Percentiles rank a stretch among this genome's conserved stretches.
These are phyloP conservation scores for Orobanche coerulescens DNA, from an alignment of 257 asterid species.

Conservation along the genomic window DNA sequence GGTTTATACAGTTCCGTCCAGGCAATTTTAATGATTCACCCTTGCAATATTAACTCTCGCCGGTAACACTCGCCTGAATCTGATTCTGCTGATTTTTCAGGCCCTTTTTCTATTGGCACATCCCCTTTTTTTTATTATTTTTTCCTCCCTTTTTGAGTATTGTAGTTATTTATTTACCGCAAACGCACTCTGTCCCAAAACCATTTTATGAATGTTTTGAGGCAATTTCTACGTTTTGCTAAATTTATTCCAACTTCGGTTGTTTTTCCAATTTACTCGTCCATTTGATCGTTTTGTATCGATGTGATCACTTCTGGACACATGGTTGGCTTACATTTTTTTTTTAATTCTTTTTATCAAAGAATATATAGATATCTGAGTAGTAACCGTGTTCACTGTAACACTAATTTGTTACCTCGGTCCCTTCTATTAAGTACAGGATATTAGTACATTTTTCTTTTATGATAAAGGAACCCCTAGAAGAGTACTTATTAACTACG, in stretches of 20 bases:
- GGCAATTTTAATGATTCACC: slow-evolving; percentile 27
- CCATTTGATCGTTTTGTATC: slow-evolving; percentile 15
- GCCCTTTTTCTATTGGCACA: slow-evolving; percentile 41
- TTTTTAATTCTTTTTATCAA: too few relatives aligned
- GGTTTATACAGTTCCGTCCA: slow-evolving; percentile 22
- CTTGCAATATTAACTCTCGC: slow-evolving; percentile 49
- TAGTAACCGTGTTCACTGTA: too few relatives aligned
- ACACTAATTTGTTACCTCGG: too few relatives aligned
- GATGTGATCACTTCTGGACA: slow-evolving; percentile 28
- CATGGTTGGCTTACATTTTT: slow-evolving; percentile 39
- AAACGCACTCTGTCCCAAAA: slow-evolving; percentile 61
- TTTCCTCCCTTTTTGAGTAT: neutral
- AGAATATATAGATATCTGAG: too few relatives aligned
- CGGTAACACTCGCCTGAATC: slow-evolving; percentile 53
- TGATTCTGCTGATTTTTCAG: slow-evolving; percentile 35
- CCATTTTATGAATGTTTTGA: slow-evolving; percentile 29
- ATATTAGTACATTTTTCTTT: too few relatives aligned
- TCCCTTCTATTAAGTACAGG: too few relatives aligned
- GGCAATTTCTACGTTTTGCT: slow-evolving; percentile 64
- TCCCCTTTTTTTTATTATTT: neutral
- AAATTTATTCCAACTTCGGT: too few relatives aligned
- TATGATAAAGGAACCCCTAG: too few relatives aligned
- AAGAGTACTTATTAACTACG: too few relatives aligned
- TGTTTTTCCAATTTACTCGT: slow-evolving; percentile 30
- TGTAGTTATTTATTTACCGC: neutral